Conservation (phyloP, 768 basidiomycete genomes). For the Epithele typhae region DNA sequence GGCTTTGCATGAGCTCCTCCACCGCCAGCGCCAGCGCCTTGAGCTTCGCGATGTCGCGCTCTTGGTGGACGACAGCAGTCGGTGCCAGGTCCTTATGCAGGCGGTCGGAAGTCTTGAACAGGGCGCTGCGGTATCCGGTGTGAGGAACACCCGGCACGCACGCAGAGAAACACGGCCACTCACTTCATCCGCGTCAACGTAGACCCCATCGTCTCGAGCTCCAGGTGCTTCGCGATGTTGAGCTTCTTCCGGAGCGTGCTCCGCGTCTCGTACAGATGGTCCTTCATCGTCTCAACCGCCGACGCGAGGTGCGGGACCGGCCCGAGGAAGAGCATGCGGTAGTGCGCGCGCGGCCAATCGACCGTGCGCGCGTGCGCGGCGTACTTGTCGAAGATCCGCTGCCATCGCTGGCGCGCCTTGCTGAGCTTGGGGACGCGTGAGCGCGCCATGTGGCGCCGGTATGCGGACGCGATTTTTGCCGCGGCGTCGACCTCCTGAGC, state of each 20-base stretch:
- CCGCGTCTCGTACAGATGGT: conserved; percentile 27
- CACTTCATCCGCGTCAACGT: conserved; percentile 29
- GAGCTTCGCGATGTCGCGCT: conserved; percentile 22
- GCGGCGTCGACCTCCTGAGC: conserved; percentile 10
- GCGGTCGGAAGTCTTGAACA: too few relatives aligned
- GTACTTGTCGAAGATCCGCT: conserved; percentile 3
- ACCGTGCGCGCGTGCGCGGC: conserved; percentile 9
- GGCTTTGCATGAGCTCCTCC: conserved; percentile 16
- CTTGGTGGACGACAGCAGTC: conserved; percentile 24
- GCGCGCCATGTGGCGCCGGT: conserved; percentile 1
- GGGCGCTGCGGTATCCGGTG: too few relatives aligned
- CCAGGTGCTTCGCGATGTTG: conserved; percentile 22
- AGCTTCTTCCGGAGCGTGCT: conserved; percentile 27
- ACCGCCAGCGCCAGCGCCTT: conserved; percentile 25
- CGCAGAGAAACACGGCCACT: conserved; percentile 5
- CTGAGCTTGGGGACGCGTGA: not conserved
- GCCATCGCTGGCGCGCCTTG: not conserved
- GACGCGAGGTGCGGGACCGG: conserved; percentile 38
- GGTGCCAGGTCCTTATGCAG: conserved; percentile 29
- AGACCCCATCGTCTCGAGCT: conserved; percentile 10
- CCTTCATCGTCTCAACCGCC: conserved; percentile 33
- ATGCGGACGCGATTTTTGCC: not conserved
- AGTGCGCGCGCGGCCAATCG: conserved; percentile 26
- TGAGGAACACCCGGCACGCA: too few relatives aligned
- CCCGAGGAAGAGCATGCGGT: conserved; percentile 33